phyloP scores from a whole-genome alignment of 495 filamentous ascomycete species.

The Penicillium simplicissimum region DNA sequence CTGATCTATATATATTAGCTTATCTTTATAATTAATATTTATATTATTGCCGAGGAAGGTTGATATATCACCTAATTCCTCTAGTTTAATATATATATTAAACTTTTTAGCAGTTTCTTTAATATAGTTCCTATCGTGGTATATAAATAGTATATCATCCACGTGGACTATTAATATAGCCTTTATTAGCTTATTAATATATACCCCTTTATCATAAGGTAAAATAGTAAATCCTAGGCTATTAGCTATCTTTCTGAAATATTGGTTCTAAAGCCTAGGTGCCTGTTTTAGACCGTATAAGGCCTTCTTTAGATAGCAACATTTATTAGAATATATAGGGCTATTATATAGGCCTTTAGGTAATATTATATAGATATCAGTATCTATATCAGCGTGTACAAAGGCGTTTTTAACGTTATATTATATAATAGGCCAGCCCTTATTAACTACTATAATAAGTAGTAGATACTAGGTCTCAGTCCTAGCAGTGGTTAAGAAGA shows the following conservation, averaged over 20 bases:
- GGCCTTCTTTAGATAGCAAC: neutral
- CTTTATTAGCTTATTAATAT: neutral
- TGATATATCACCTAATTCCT: neutral
- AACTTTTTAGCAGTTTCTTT: neutral
- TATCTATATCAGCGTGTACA: neutral
- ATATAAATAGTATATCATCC: neutral
- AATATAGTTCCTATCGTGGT: neutral
- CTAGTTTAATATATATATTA: neutral
- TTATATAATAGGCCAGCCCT: neutral
- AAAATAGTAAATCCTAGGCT: neutral
- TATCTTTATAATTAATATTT: neutral
- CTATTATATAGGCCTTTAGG: neutral
- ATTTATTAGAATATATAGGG: neutral
- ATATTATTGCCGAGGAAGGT: neutral
- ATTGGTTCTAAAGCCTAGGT: neutral
- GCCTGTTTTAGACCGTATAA: neutral
- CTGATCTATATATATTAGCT: neutral
- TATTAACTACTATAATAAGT: neutral
- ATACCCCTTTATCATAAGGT: neutral
- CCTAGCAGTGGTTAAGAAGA: neutral
- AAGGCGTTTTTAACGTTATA: neutral
- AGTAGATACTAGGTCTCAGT: neutral
- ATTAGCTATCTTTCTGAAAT: neutral
- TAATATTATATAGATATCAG: neutral
- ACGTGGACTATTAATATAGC: neutral